phyloP scores from a whole-genome alignment of 2,329 filamentous ascomycete genomes.

The Diaporthe helianthi region DNA sequence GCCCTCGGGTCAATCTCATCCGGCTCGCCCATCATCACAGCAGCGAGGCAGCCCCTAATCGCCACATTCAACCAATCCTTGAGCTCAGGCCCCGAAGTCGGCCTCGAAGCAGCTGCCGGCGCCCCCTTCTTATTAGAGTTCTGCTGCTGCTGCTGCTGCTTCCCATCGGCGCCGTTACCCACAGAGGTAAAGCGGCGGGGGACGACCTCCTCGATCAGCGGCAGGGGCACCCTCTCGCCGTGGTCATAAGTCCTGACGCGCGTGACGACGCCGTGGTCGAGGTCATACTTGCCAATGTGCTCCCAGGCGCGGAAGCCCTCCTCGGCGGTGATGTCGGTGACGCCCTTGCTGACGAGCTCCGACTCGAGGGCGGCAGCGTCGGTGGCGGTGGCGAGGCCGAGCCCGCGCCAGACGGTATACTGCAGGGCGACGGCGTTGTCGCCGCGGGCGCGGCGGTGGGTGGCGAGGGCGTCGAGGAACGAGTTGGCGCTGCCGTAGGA shows the following conservation, averaged over 20 bases:
- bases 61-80: neutral
- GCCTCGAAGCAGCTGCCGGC: neutral
- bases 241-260: neutral
- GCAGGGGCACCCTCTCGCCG: neutral
- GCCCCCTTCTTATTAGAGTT: neutral
- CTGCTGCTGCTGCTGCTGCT: no score
- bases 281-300: neutral
- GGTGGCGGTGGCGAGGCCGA: conserved; percentile 43
- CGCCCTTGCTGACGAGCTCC: conserved; percentile 1
- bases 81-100: neutral
- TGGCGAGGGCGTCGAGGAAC: conserved; percentile 49
- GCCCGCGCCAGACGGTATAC: conserved; percentile 51
- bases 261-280: neutral
- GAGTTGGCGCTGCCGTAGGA: conserved; percentile 55
- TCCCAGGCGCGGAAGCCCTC: neutral
- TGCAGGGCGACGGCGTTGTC: conserved; percentile 50
- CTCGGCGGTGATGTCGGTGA: neutral
- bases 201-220: neutral
- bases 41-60: neutral
- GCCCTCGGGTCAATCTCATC: neutral
- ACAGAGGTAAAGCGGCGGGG: neutral
- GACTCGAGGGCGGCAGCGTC: neutral
- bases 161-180: neutral
- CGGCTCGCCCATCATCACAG: neutral
- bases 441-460: conserved; percentile 44